These are phyloP conservation scores for Thecaphora frezii DNA, from an alignment of 1,284 basidiomycete genomes.

Conservation along the genomic window DNA sequence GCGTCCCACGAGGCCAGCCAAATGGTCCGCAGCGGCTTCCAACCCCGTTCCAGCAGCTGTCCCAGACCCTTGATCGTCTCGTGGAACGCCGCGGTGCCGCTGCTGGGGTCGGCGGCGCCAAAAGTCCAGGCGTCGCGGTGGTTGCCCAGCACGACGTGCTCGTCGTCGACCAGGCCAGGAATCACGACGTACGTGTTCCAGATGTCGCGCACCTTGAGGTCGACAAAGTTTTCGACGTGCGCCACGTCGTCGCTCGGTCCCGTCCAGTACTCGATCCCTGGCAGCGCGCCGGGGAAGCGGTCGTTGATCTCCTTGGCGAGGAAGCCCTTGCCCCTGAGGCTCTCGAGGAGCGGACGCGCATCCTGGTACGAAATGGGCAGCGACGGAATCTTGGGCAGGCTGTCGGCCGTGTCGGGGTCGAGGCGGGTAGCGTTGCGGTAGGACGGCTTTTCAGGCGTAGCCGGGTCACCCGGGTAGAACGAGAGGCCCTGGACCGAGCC, in stretches of 20 bases:
- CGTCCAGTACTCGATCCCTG: constrained; percentile 63
- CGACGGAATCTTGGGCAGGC: constrained; percentile 80
- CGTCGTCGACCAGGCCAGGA: constrained; percentile 77
- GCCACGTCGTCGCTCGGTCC: constrained; percentile 57
- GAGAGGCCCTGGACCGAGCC: constrained; percentile 79
- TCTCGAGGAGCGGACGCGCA: constrained; percentile 62
- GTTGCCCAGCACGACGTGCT: constrained; percentile 78
- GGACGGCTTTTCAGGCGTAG: constrained; percentile 82
- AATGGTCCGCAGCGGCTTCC: constrained; percentile 85
- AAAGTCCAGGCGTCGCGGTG: constrained; percentile 59
- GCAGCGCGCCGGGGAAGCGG: constrained; percentile 62
- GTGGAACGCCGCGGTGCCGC: constrained; percentile 80
- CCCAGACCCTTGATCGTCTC: constrained; percentile 84
- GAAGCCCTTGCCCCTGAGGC: constrained; percentile 61
- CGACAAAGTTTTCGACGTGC: constrained; percentile 40
- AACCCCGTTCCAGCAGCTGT: constrained; percentile 71
- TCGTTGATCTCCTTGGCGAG: constrained; percentile 66
- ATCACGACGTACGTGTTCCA: constrained; percentile 86
- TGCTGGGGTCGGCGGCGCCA: constrained; percentile 77
- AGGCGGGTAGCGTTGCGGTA: constrained; percentile 78
- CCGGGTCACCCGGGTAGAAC: constrained; percentile 77
- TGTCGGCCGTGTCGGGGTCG: constrained; percentile 64
- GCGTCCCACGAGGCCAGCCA: constrained; percentile 90
- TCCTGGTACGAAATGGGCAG: constrained; percentile 65
- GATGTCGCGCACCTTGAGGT: constrained; percentile 42